Evolutionary conservation across 306 rosid genomes (phyloP), one percentile per base, ranked within the genome.

Genomic region (Luffa aegyptiaca): DNA sequence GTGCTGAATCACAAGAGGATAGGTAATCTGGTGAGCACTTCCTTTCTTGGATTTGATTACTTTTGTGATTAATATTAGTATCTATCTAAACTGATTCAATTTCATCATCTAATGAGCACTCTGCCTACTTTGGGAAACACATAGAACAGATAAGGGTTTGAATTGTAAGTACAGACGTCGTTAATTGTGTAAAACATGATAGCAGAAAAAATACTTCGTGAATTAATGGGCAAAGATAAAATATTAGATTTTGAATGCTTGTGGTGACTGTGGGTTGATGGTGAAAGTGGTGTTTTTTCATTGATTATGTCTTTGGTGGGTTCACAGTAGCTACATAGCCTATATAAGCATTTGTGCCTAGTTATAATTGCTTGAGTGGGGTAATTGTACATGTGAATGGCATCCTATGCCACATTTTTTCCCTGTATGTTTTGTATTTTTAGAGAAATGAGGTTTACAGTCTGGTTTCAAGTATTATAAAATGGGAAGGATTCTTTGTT

Each of bases 21-120:
- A 45, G 58, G 45, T 81, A 36, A 63, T 81, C 83, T 74, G 87
- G 89, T 87, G 75, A 87, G 80, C 59, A 1, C 10, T 72, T 72
- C 8, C 59, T 31, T 48, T 26, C 57, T 13, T 48, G 5, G 18
- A 20, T 46, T 45, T 45, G 21, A 46, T 72, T 11, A 48, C 48
- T 59, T 21, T 26, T 72, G 1, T 46, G 44, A 41, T 68, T 18
- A 68, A 46, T 72, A 3, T 21, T 31, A 72, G 10, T 72, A 21
- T 48, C 37, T 72, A 21, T 48, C 37, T 72, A 6, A 26, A 13
- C 17, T 48, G 13, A 48, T 72, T 20, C 21, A 72, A 72, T 26
- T 48, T 26, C 57, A 45, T 70, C 7, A 10, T 69, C 13, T 68
- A 41, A 8, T 70, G 35, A 70, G 18, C 36, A 20, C 37, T 11